Conservation (phyloP, 306 rosid species). For the Adenanthera pavonina region DNA sequence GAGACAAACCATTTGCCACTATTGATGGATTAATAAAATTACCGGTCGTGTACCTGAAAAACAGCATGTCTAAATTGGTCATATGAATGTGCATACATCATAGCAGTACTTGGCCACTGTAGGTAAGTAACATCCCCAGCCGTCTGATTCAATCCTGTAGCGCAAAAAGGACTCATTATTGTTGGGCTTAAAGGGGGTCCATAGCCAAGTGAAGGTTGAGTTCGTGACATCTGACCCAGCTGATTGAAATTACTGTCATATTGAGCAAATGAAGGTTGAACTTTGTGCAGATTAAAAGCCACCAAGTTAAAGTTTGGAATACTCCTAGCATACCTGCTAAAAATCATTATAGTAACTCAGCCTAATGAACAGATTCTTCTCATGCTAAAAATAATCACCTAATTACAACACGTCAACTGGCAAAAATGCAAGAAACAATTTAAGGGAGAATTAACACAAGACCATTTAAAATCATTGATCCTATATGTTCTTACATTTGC, state of each 20-base stretch:
- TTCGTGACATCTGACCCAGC: conserved; percentile 69
- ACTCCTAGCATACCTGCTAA: conserved; percentile 75
- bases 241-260: conserved; percentile 65
- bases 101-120: conserved; percentile 84
- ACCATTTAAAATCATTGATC: neutral
- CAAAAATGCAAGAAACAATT: neutral
- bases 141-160: conserved; percentile 66
- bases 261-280: conserved; percentile 80
- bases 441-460: neutral
- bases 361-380: conserved; percentile 13
- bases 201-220: conserved; percentile 58
- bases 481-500: neutral
- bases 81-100: conserved; percentile 85
- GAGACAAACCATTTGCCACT: conserved; percentile 1
- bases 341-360: conserved; percentile 17
- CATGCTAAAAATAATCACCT: neutral
- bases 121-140: conserved; percentile 67
- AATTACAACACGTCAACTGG: neutral
- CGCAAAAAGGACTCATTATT: conserved; percentile 61
- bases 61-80: conserved; percentile 83
- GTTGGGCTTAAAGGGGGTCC: conserved; percentile 58
- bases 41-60: conserved; percentile 61
- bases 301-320: conserved; percentile 66
- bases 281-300: conserved; percentile 66
- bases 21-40: conserved; percentile 8